Conservation (phyloP, 2,329 filamentous ascomycete genomes). For the Fusarium heterosporum region DNA sequence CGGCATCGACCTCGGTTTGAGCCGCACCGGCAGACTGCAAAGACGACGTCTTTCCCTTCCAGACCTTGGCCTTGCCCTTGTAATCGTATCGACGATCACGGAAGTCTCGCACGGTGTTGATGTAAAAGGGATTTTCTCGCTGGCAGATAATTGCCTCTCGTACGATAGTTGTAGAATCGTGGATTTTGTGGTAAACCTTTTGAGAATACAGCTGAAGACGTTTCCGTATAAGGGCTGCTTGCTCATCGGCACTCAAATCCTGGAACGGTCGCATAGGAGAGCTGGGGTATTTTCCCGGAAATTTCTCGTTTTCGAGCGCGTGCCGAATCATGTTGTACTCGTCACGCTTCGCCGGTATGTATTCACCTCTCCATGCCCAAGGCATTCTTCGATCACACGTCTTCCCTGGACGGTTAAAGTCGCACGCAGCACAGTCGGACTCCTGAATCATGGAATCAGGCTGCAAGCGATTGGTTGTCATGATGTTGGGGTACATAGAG, state of each 20-base stretch:
- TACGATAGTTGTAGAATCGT: conserved; percentile 91
- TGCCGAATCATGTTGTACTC: conserved; percentile 99
- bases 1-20: conserved; percentile 83
- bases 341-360: conserved; percentile 92
- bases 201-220: conserved; percentile 93
- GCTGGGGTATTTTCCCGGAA: conserved; percentile 82
- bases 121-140: conserved; percentile 97
- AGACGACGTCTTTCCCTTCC: conserved; percentile 95
- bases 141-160: conserved; percentile 98
- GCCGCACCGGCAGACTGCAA: conserved; percentile 86
- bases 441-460: conserved; percentile 99
- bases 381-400: conserved; percentile 94
- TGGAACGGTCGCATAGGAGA: conserved; percentile 80
- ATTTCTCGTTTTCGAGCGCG: conserved; percentile 90
- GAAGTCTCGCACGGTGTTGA: conserved; percentile 95
- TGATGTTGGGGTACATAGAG: conserved; percentile 99
- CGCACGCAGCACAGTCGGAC: conserved; percentile 94
- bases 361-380: conserved; percentile 99
- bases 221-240: conserved; percentile 83
- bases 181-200: conserved; percentile 99
- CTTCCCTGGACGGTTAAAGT: conserved; percentile 97
- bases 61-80: conserved; percentile 97
- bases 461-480: conserved; percentile 98
- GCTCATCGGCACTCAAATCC: conserved; percentile 84
- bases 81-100: conserved; percentile 98